Base-by-base conservation (phyloP, 176 grass and related monocot species). In the Bromus sterilis region DNA sequence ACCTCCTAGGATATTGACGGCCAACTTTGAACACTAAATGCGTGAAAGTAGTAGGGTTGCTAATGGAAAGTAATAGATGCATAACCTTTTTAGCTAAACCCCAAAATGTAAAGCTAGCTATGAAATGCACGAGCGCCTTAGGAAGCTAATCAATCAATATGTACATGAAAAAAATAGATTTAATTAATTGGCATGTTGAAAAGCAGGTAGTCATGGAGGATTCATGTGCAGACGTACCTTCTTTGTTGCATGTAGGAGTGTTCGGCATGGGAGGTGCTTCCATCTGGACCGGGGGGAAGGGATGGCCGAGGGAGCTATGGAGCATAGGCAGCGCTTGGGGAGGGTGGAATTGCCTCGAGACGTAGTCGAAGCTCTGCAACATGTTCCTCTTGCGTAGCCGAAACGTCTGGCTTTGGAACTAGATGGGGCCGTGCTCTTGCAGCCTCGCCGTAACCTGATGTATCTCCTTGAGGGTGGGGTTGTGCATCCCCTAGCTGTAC, bases 381-480 rank as follows among this genome's bases (percentile, higher is more conserved):
- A 40, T 68, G 35, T 93, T 62, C 67, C 80, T 91, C 87, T 98
- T 92, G 13, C 96, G 89, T 43, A 78, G 86, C 14, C 71, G 41
- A 78, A 24, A 89, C 88, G 36, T 36, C 63, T 89, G 90, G 84
- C 91, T 85, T 32, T 85, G 76, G 35, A 68, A 68, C 65, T 25
- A 13, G 65, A 68, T 97, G n/a, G 91, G 91, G 67, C 92, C 90
- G 69, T 89, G 91, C 86, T 93, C 84, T 32, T 85, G 67, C 18
- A 98, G 79, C 77, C 88, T 74, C 4, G 71, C 79, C 23, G 96
- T 90, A 51, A 98, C 88, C 66, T 91, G 84, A 88, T 93, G 89
- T 77, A 98, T 93, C 88, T 98, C 86, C 55, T 95, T 89, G 12
- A 89, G 89, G 15, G 11, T 91, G 0, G 96, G 96, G 4, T 88